Conservation (phyloP, 495 filamentous ascomycete species). For the Rhizodiscina lignyota region DNA sequence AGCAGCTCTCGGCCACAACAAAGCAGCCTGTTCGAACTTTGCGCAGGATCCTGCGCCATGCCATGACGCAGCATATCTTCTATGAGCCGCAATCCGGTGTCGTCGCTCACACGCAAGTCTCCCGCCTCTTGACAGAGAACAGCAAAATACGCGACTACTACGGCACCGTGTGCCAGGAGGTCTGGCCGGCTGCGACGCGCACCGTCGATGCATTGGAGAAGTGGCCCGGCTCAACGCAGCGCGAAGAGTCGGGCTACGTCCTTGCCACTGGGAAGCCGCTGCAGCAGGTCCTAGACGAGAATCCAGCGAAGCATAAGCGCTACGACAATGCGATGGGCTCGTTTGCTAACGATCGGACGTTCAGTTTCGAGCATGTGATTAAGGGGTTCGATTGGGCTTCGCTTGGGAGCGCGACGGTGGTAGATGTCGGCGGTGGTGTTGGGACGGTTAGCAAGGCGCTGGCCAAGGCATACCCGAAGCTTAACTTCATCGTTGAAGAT, state of each 20-base stretch:
- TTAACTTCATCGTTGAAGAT: constrained; percentile 43
- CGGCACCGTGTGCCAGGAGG: not conserved
- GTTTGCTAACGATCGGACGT: not conserved
- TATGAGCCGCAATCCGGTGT: not conserved
- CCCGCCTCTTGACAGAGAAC: not conserved
- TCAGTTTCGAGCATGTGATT: not conserved
- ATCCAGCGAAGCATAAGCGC: not conserved
- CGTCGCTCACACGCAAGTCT: not conserved
- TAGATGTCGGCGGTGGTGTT: constrained; percentile 34
- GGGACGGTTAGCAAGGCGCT: constrained; percentile 36
- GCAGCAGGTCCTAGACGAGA: not conserved
- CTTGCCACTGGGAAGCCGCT: not conserved
- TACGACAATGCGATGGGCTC: not conserved
- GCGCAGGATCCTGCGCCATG: not conserved
- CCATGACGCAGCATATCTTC: not conserved
- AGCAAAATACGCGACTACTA: not conserved
- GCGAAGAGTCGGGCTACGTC: not conserved
- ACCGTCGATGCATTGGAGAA: not conserved
- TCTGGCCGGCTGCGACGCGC: not conserved
- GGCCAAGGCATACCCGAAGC: constrained; percentile 27
- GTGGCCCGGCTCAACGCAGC: not conserved
- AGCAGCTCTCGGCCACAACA: no score
- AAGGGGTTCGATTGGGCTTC: not conserved
- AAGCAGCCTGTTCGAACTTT: no score
- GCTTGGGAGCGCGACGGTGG: not conserved